Percentiles rank a stretch among this genome's conserved stretches.
phyloP scores from a whole-genome alignment of 306 rosid genomes.

The Boehmeria nivea region DNA sequence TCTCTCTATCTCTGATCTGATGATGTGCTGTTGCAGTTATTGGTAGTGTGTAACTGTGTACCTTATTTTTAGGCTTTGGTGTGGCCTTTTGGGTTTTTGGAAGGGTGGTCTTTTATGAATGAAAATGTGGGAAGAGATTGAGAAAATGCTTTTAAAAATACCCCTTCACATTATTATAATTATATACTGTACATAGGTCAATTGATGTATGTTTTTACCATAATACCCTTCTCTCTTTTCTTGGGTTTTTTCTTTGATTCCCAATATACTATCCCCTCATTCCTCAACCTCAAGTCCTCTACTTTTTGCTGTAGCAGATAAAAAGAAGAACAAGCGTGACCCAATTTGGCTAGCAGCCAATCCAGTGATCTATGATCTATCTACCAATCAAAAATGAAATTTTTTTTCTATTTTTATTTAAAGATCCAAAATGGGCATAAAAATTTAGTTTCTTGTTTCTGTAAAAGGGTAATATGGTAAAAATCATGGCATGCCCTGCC shows the following conservation, averaged over 20 bases:
- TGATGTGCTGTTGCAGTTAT: no score
- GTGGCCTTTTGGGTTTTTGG: constrained; percentile 17
- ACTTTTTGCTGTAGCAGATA: constrained; percentile 25
- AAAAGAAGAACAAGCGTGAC: constrained; percentile 14
- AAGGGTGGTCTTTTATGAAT: no score
- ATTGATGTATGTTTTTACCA: constrained; percentile 31
- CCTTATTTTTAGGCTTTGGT: constrained; percentile 52
- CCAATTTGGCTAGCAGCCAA: no score
- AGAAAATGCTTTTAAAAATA: no score
- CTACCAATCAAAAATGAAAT: background rate
- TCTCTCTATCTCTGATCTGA: no score
- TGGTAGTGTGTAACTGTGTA: no score
- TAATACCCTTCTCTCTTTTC: constrained; percentile 19
- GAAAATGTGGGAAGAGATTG: no score
- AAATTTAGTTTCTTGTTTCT: background rate
- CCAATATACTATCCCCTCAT: constrained; percentile 21
- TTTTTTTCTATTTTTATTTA: background rate
- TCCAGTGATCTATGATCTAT: no score
- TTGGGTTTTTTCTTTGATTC: no score
- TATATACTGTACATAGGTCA: constrained; percentile 14
- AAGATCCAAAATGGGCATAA: background rate
- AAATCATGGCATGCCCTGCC: background rate
- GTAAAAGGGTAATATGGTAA: constrained; percentile 9
- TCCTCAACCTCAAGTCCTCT: constrained; percentile 31
- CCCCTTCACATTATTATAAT: constrained; percentile 3